Evolutionary conservation across 352 stramenopile genomes (phyloP).

Genomic region (Pythium phragmitis): DNA sequence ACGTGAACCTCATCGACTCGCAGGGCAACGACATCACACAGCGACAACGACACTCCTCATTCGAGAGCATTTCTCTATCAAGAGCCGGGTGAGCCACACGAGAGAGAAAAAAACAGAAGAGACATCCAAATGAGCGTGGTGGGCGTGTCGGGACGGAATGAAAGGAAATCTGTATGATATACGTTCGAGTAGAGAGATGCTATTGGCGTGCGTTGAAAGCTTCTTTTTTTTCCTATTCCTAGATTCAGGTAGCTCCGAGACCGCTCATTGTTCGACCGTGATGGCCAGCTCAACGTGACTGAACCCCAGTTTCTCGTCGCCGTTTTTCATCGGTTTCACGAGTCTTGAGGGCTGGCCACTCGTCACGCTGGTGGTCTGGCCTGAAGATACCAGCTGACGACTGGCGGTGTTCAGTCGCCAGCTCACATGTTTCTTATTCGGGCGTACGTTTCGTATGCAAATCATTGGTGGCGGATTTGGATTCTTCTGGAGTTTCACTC

Average conservation of each 20-base stretch:
- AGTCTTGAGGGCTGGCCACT: too few relatives aligned
- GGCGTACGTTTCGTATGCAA: not conserved
- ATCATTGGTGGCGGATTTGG: not conserved
- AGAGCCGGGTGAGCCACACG: conserved; percentile 14
- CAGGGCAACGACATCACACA: conserved; percentile 67
- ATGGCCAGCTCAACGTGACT: too few relatives aligned
- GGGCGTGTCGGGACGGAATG: not conserved
- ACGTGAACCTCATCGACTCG: conserved; percentile 45
- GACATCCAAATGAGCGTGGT: not conserved
- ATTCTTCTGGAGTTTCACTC: not conserved
- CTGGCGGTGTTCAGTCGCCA: not conserved
- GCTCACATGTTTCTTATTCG: not conserved
- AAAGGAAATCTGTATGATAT: conserved; percentile 17
- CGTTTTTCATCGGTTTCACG: not conserved
- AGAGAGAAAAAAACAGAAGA: not conserved
- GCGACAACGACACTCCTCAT: conserved; percentile 68
- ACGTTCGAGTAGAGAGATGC: conserved; percentile 6
- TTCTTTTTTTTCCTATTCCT: not conserved
- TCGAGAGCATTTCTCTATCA: conserved; percentile 70
- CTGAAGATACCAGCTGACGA: not conserved
- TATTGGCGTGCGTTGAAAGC: not conserved
- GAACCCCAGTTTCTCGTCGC: not conserved
- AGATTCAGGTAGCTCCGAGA: not conserved
- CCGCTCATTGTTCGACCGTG: not conserved
- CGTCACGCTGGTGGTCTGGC: not conserved